Conservation (phyloP, 2,329 filamentous ascomycete species). For the Trichoderma gracile region DNA sequence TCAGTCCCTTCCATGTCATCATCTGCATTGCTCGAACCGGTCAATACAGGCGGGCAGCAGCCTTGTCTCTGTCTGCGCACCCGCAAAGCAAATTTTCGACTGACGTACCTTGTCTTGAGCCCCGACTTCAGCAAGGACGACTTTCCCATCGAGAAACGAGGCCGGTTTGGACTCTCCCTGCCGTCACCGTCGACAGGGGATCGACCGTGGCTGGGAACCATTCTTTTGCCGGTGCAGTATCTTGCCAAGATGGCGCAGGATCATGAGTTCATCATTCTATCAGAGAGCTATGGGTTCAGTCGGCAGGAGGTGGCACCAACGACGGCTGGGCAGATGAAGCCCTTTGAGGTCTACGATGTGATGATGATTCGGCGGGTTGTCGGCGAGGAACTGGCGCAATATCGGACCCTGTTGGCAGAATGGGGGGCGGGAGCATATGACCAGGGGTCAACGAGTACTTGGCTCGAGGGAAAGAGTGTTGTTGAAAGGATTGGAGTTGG, state of each 20-base stretch:
- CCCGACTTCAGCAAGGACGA: conserved; percentile 6
- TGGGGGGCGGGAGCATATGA: no score
- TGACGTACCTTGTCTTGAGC: not conserved
- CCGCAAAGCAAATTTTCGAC: not conserved
- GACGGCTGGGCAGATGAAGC: not conserved
- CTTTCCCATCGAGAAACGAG: conserved; percentile 5
- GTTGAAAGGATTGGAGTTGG: conserved; percentile 19
- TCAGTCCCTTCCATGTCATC: not conserved
- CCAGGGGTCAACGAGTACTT: not conserved
- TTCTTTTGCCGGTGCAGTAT: conserved; percentile 14
- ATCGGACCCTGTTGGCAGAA: not conserved
- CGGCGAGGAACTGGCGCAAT: not conserved
- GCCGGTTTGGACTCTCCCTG: conserved; percentile 14
- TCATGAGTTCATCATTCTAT: conserved; percentile 18
- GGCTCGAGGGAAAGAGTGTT: conserved; percentile 5
- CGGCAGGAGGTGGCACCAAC: conserved; percentile 15
- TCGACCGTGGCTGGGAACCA: conserved; percentile 17
- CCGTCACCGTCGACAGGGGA: conserved; percentile 7
- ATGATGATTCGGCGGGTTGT: conserved; percentile 19
- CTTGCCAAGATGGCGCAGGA: conserved; percentile 16
- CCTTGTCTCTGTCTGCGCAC: not conserved
- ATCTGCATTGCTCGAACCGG: no score
- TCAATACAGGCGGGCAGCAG: not conserved
- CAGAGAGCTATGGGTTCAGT: conserved; percentile 21
- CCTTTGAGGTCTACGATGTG: conserved; percentile 17